A percentile compares a stretch with the other conserved stretches of the same genome.
phyloP scores from a whole-genome alignment of 805 yeast species.

The Lachancea cidri region DNA sequence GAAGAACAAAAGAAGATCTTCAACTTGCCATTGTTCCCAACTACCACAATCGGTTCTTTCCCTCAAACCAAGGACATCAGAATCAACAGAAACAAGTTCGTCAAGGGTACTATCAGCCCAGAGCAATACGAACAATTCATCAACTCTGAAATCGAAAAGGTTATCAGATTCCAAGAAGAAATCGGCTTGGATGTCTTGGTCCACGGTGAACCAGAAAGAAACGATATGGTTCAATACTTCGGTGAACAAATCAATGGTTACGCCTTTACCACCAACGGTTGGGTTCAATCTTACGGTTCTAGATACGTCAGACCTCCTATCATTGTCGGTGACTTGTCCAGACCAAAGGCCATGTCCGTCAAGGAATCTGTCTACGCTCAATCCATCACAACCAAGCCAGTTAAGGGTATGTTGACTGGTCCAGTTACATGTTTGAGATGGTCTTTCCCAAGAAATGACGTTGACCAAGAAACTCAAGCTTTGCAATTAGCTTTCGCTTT shows the following conservation, averaged over 20 bases:
- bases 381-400: conserved; percentile 89
- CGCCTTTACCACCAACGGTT: conserved; percentile 97
- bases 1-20: conserved; percentile 79
- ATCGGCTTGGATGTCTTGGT: conserved; percentile 96
- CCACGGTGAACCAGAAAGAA: conserved; percentile 99
- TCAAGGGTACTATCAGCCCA: conserved; percentile 93
- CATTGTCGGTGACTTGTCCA: conserved; percentile 97
- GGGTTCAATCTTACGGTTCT: conserved; percentile 99
- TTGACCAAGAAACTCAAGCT: conserved; percentile 88
- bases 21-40: conserved; percentile 98
- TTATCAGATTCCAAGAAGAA: conserved; percentile 98
- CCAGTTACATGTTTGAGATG: conserved; percentile 99
- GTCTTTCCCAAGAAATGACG: conserved; percentile 99
- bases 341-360: conserved; percentile 98
- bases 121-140: conserved; percentile 96
- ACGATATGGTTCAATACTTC: conserved; percentile 99
- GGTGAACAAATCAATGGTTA: conserved; percentile 99
- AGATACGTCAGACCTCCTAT: conserved; percentile 99
- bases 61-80: conserved; percentile 99
- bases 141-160: conserved; percentile 92
- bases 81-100: conserved; percentile 95
- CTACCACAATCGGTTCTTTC: conserved; percentile 99
- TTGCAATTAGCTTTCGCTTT: conserved; percentile 95
- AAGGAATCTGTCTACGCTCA: conserved; percentile 99
- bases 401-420: conserved; percentile 99